phyloP scores from a whole-genome alignment of 257 asterid genomes.

The Lithospermum erythrorhizon region DNA sequence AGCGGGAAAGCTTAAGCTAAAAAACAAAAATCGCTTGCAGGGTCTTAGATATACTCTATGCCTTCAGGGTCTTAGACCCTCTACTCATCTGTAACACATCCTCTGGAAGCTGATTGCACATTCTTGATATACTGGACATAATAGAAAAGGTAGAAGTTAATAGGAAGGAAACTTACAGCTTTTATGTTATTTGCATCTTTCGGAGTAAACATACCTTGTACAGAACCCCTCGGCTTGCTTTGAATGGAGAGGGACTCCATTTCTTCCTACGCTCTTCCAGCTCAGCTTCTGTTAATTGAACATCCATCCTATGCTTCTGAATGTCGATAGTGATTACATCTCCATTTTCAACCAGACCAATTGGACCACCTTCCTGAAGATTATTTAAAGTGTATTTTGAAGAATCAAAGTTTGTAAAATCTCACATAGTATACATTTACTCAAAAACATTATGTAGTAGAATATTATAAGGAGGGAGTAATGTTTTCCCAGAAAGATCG shows the following conservation, averaged over 20 bases:
- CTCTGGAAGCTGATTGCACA: conserved; percentile 82
- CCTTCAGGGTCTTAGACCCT: not conserved
- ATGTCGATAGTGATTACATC: conserved; percentile 70
- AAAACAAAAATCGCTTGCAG: too few species aligned
- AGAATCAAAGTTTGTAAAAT: not conserved
- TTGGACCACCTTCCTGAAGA: conserved; percentile 92
- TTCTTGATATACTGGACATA: conserved; percentile 61
- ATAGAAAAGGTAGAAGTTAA: not conserved
- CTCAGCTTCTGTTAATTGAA: conserved; percentile 50
- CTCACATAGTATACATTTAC: not conserved
- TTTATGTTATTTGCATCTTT: not conserved
- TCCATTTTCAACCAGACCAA: conserved; percentile 68
- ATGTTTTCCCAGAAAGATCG: too few species aligned
- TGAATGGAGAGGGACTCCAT: conserved; percentile 65
- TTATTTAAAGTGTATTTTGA: not conserved
- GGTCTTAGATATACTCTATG: conserved; percentile 7
- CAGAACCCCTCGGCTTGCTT: conserved; percentile 76
- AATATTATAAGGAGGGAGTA: too few species aligned
- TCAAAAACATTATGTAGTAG: not conserved
- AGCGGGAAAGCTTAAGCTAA: too few species aligned
- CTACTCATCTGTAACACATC: conserved; percentile 92
- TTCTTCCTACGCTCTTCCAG: conserved; percentile 58
- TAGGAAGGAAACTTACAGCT: not conserved
- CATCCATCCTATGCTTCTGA: conserved; percentile 56
- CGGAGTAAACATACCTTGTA: conserved; percentile 46